Base-by-base conservation (phyloP, 257 asterid genomes). In the Solanum neorickii region DNA sequence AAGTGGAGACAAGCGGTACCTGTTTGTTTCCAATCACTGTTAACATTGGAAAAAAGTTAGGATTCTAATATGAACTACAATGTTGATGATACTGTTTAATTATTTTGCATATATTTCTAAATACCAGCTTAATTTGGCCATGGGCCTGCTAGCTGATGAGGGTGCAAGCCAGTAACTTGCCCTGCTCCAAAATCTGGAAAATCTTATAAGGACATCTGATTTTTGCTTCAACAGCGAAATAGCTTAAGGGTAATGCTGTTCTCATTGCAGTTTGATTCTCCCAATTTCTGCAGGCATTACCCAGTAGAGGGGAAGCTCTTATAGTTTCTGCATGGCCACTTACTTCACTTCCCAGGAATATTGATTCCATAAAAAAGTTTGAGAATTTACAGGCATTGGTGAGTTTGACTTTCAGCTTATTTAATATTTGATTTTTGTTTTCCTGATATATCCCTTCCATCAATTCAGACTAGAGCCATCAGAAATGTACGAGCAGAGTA, bases 401-500 rank as follows among this genome's bases (percentile, higher is more conserved):
- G 91, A 92, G 93, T 70, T 84, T 33, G 10, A 21, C 52, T 21
- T 56, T 69, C 72, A 82, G 31, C 27, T 42, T 65, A 15, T 41
- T 87, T 29, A 16, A 72, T n/a, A 44, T 86, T 35, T 60, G 42
- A 39, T 62, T 21, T 46, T 33, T 33, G 59, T 47, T 46, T 37
- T 65, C 87, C 25, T 42, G 59, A n/a, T 66, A 31, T 33, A 13
- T 72, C 72, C 25, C 23, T 72, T 86, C 47, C 56, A 13, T 88
- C 86, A 82, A 82, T 73, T 86, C 88, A 97, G 99, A 95, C 98
- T 5, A 94, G 97, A 92, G 98, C 98, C 87, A 94, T 97, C 85
- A 93, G 99, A 86, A 97, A 97, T 92, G 98, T 98, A 66, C 92
- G 99, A 86, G 98, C 99, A 68, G 99, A 97, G 94, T 97, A 97